Conservation (phyloP, 345 rosid genomes). For the Salix koriyanagi region DNA sequence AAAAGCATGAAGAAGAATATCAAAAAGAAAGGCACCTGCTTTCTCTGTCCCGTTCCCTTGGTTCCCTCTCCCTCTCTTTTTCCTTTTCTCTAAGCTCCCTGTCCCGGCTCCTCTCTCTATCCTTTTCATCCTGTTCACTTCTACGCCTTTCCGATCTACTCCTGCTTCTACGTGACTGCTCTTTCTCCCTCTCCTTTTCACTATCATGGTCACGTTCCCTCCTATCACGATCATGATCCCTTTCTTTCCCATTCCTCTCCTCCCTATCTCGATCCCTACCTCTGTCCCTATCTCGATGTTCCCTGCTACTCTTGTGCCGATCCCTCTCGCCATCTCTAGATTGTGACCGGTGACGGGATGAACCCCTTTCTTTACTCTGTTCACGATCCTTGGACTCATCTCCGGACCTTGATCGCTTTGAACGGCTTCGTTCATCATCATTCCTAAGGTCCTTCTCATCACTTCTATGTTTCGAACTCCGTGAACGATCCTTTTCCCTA, state of each 20-base stretch:
- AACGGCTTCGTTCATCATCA: slow-evolving; percentile 36
- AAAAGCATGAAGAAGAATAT: background rate
- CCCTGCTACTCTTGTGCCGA: slow-evolving; percentile 52
- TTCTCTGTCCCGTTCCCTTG: slow-evolving; percentile 63
- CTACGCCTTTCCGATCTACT: slow-evolving; percentile 57
- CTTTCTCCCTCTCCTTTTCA: slow-evolving; percentile 40
- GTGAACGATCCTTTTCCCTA: slow-evolving; percentile 40
- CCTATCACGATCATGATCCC: slow-evolving; percentile 26
- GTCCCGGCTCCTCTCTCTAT: slow-evolving; percentile 50
- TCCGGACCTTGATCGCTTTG: slow-evolving; percentile 49
- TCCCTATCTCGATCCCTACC: slow-evolving; percentile 50
- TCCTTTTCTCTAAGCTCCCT: slow-evolving; percentile 49
- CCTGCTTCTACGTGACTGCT: slow-evolving; percentile 46
- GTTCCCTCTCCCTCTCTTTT: slow-evolving; percentile 53
- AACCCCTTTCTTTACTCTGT: slow-evolving; percentile 36
- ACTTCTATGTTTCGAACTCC: slow-evolving; percentile 54
- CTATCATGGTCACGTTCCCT: background rate
- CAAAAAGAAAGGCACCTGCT: slow-evolving; percentile 50
- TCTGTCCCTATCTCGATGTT: slow-evolving; percentile 50
- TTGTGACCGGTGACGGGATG: slow-evolving; percentile 44
- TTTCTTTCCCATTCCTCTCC: slow-evolving; percentile 39
- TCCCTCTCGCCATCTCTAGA: slow-evolving; percentile 81
- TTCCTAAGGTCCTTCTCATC: slow-evolving; percentile 39
- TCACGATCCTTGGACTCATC: slow-evolving; percentile 52
- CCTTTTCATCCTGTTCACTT: slow-evolving; percentile 39